Evolutionary conservation across 2,329 filamentous ascomycete species (phyloP), one percentile per base, ranked within the genome.

Genomic region (Alternaria viburni): DNA sequence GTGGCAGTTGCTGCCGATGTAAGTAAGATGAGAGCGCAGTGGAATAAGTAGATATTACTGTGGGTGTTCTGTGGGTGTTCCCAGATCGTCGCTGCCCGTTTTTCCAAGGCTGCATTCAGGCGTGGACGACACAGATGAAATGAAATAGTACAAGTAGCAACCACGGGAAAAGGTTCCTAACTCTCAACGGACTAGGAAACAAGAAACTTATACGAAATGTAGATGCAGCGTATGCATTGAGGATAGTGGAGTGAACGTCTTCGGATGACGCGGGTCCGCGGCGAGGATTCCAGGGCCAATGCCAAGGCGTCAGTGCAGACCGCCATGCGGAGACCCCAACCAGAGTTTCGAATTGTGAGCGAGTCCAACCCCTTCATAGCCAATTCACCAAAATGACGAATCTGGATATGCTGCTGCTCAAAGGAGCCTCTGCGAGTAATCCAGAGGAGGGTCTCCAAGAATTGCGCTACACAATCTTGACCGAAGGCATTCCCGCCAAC

Each of bases 351-450:
- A 57, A 55, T 30, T 17, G 23, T 50, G 36, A 51, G 44, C 60
- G 57, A 60, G 15, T 51, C 43, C 57, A 32, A 47, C 57, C 51
- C 3, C 55, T 54, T 36, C 54, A 52, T 56, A 66, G 68, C 58
- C 62, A 51, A 61, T 57, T 54, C 41, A 32, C 28, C 65, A 62
- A 64, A 61, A 80, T 80, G 78, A 73, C 77, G 62, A 80, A 79
- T 76, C 80, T 97, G 26, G 93, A 97, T 76, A 85, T 88, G 67
- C 86, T 97, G 49, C 85, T 97, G 50, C 89, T 92, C 69, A 93
- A 95, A 66, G 94, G 93, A 0, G 93, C 93, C 2, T 88, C 89
- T 2, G 86, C 89, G 68, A 91, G 89, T 19, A 89, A 96, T 77
- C 83, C 90, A 23, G 77, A 85, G 23, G 86, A 87, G 17, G 89